Evolutionary conservation across 495 filamentous ascomycete genomes (phyloP).

Genomic region (Copromyces sp.): DNA sequence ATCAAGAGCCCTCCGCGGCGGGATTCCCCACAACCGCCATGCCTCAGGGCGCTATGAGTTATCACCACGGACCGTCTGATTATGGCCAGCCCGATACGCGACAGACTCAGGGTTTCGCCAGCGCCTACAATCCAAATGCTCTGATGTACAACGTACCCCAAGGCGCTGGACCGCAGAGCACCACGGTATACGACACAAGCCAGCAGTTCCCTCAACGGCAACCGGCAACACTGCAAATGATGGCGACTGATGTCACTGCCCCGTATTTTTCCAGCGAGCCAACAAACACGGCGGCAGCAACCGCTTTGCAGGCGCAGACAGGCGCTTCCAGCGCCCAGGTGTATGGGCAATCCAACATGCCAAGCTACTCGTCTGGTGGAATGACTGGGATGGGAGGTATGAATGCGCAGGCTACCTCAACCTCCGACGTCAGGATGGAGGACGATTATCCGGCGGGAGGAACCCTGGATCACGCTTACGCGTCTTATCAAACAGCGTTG

Average conservation of each 20-base stretch:
- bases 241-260: slow-evolving; percentile 53
- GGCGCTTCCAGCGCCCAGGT: slow-evolving; percentile 33
- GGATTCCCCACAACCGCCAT: slow-evolving; percentile 37
- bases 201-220: slow-evolving; percentile 73
- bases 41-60: slow-evolving; percentile 39
- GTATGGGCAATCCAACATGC: slow-evolving; percentile 41
- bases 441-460: slow-evolving; percentile 24
- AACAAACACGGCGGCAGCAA: slow-evolving; percentile 49
- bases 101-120: slow-evolving; percentile 35
- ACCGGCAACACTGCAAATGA: slow-evolving; percentile 69
- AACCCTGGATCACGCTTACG: slow-evolving; percentile 54
- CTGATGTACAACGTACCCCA: slow-evolving; percentile 77
- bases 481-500: slow-evolving; percentile 61
- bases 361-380: slow-evolving; percentile 31
- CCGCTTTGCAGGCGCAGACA: slow-evolving; percentile 30
- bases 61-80: slow-evolving; percentile 35
- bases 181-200: slow-evolving; percentile 64
- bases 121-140: slow-evolving; percentile 43
- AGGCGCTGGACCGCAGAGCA: slow-evolving; percentile 45
- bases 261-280: slow-evolving; percentile 74
- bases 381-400: slow-evolving; percentile 34
- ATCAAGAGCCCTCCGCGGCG: slow-evolving; percentile 39
- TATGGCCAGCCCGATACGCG: slow-evolving; percentile 42
- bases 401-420: slow-evolving; percentile 27
- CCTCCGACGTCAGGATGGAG: slow-evolving; percentile 35